Evolutionary conservation across 2,329 filamentous ascomycete genomes (phyloP), one percentile per base, ranked within the genome.

Genomic region (Chaetomiaceae sp.): DNA sequence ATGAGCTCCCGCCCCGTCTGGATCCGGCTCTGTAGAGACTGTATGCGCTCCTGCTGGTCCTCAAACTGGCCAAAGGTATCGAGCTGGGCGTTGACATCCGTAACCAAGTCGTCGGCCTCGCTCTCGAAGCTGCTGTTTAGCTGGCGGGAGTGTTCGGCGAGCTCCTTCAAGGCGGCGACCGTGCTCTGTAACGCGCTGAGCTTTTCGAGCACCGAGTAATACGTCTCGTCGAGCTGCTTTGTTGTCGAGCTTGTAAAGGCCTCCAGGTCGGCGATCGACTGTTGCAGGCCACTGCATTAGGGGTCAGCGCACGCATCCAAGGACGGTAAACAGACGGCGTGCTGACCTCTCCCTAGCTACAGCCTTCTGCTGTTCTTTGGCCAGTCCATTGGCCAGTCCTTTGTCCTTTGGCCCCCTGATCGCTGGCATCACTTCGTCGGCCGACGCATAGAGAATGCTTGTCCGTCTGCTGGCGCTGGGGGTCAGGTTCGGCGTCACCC

Each of bases 161-260:
- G 74, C 58, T 86, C 81, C 61, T 82, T 83, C 23, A 92, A 71
- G 2, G 77, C 77, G 5, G 73, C 66, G 34, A 90, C 78, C 1
- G 82, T 88, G 58, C 73, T 77, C 48, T 85, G 83, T 33, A 91
- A 71, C 1, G 75, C 66, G 44, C 76, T 77, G 43, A 86, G 75
- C 62, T 85, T 87, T 63, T 88, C 83, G 25, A 89, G 73, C 9
- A 90, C 78, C 0, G 81, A 79, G 57, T 87, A 86, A 68, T 90
- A 91, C 3, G 84, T 84, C 52, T 86, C 80, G 64, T 91, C 86
- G 37, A 92, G 78, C 30, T 78, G 78, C 54, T 77, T 75, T 14
- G 83, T 87, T 20, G 83, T 81, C 19, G 74, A 68, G 49, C 81
- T 75, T 19, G 85, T 85, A 64, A 83, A 76, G 27, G 75, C 70